Evolutionary conservation across 2,329 filamentous ascomycete species (phyloP), one percentile per base, ranked within the genome.

Genomic region (Pestalotiopsis fici): DNA sequence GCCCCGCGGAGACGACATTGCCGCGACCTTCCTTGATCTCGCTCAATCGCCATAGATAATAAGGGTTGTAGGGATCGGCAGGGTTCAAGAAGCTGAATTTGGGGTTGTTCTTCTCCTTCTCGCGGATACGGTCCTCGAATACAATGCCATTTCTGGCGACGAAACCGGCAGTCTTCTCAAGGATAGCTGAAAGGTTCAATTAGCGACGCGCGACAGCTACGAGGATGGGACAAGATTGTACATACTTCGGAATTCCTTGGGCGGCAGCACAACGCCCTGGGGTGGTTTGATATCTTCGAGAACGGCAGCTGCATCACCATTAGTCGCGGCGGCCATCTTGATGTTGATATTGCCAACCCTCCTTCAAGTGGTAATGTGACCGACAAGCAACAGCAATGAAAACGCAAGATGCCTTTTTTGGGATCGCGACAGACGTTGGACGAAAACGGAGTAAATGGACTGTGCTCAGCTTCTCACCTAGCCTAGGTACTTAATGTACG

Each of bases 151-250:
- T 90, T 70, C 89, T 83, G 71, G 91, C 90, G 67, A 98, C 93
- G 78, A 97, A 98, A 59, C 94, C 94, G 65, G 96, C 95, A 13
- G 95, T 97, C 83, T 97, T 98, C 80, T 98, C 95, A 76, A 99
- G 90, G 72, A 95, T 77, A 31, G 73, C 76, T 77, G n/a, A 56
- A 12, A 59, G 6, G 57, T 64, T 15, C 28, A 63, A 23, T 63
- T 88, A 23, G 85, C 85, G 12, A 50, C 54, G 11, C 18, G 15
- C 18, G 21, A 7, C 11, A 35, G 31, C 31, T 35, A 37, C 23
- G 18, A 25, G 2, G 7, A 64, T 28, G 35, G 56, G 28, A 18
- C 55, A 60, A 15, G 55, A 7, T 31, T 60, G 28, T 13, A 72
- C 73, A 68, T 80, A 78, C 85, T 84, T 84, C 94, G 91, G 75